Base-by-base conservation (phyloP, 2,329 filamentous ascomycete species). In the Claviceps capensis region DNA sequence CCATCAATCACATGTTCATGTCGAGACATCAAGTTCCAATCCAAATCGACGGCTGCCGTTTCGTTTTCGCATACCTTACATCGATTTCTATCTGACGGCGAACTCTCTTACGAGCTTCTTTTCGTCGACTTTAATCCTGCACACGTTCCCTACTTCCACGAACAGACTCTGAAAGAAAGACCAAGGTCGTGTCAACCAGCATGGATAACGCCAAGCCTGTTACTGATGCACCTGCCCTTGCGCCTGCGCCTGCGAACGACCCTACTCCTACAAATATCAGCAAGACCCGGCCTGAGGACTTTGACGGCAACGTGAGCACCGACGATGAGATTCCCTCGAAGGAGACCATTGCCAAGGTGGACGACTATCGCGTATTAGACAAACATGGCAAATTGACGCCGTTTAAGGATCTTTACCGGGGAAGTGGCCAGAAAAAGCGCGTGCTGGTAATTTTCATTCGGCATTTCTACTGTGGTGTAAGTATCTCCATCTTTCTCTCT, bases 391-490 rank as follows among this genome's bases (percentile, higher is more conserved):
- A 78, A 52, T 67, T 75, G 14, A 74, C 75, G 44, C 69, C 76
- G 0, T 88, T 88, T 65, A 77, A 77, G 65, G 80, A 75, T 58
- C 67, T 86, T 30, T 83, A 82, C 63, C 73, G 71, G 37, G 77
- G 78, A 4, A 70, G 65, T 47, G 76, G 77, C 51, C 71, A 72
- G 2, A 70, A 76, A 13, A 69, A 74, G 17, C 71, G 81, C 2
- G 78, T 86, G 30, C 72, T 90, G 36, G 67, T 88, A 43, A 79
- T 89, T 58, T 89, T 90, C 62, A 75, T 90, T 53, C 77, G 86
- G 45, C 85, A 89, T 68, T 90, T 89, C 67, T 88, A 86, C 72
- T 89, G 86, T 63, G 84, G 84, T 38, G 85, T 87, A 73, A 65
- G 83, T 74, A 2, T 11, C 30, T 34, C 30, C 9, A 34, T 11